Base-by-base conservation (phyloP, 2,329 filamentous ascomycete genomes). In the Phialophora tarda region DNA sequence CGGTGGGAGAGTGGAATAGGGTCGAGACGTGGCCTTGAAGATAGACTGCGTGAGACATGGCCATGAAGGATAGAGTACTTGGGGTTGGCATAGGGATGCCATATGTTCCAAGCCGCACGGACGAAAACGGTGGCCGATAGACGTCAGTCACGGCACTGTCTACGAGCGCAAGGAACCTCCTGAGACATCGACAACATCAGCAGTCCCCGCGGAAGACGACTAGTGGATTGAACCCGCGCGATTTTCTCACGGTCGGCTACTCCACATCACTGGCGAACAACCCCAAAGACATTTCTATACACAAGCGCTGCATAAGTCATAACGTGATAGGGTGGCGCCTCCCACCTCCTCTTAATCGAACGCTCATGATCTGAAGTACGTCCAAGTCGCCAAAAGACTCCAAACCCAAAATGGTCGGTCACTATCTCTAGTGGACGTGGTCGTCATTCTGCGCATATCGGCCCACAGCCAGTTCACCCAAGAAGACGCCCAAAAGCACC, bases 381-480 rank as follows among this genome's bases (percentile, higher is more conserved):
- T 17, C 14, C 17, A n/a, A n/a, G 38, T 41, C 34, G 14, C 34
- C 34, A 17, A 8, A 44, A 44, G 17, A n/a, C 11, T 6, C 56
- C n/a, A 47, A 59, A 59, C 10, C 24, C n/a, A 32, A 47, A 24
- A 21, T 23, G 21, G 8, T 48, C 11, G 8, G 11, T 17, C 11
- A 34, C 4, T 6, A 10, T 30, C 30, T 50, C 53, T 70, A 70
- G 62, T 70, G 68, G 30, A 65, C 83, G 74, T 88, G 85, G 62
- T 86, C 85, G 14, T 79, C 77, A 24, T 79, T 71, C 53, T 81
- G 75, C 30, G 81, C 82, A 73, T 88, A 95, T 70, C 93, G 86
- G 32, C 93, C 92, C 67, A 95, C 85, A 0, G 87, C 85, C 51
- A 98, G 79, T 76, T 95, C 95, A 26, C 94, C 94, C n/a, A 96